These are phyloP conservation scores for Talaromyces piceae DNA, from an alignment of 2,329 filamentous ascomycete genomes.

Conservation along the genomic window DNA sequence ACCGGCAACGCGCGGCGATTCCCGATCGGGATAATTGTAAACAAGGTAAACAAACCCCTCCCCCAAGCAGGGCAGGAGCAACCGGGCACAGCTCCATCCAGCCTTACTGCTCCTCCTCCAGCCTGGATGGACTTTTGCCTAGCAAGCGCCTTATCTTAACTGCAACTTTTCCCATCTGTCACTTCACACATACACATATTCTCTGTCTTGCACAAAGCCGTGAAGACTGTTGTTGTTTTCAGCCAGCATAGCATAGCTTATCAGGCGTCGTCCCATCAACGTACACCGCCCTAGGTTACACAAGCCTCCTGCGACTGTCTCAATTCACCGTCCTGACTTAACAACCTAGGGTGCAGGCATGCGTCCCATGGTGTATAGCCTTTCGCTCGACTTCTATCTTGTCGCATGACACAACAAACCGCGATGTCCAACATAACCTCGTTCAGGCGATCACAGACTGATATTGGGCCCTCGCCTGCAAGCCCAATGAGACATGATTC, in stretches of 20 bases:
- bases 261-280: background rate
- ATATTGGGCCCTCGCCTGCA: constrained; percentile 34
- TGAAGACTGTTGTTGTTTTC: background rate
- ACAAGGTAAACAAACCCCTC: constrained; percentile 13
- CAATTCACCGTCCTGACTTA: background rate
- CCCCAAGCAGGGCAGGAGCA: constrained; percentile 8
- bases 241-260: background rate
- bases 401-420: constrained; percentile 23
- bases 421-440: constrained; percentile 34
- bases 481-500: constrained; percentile 48
- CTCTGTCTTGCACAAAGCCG: background rate
- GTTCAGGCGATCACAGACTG: constrained; percentile 32
- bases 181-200: too few species aligned
- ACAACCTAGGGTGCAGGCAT: constrained; percentile 30
- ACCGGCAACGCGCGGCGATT: constrained; percentile 15
- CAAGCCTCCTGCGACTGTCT: background rate
- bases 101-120: constrained; percentile 4
- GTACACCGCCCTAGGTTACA: background rate
- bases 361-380: constrained; percentile 27
- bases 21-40: constrained; percentile 38
- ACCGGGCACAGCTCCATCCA: constrained; percentile 4
- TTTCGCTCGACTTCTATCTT: constrained; percentile 19
- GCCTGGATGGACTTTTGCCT: background rate
- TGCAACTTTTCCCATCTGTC: background rate
- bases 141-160: constrained; percentile 6